Percentiles rank a stretch among this genome's conserved stretches.
Evolutionary conservation across 192 early-diverging fungal species (phyloP).

Genomic region (Coemansia sp.): DNA sequence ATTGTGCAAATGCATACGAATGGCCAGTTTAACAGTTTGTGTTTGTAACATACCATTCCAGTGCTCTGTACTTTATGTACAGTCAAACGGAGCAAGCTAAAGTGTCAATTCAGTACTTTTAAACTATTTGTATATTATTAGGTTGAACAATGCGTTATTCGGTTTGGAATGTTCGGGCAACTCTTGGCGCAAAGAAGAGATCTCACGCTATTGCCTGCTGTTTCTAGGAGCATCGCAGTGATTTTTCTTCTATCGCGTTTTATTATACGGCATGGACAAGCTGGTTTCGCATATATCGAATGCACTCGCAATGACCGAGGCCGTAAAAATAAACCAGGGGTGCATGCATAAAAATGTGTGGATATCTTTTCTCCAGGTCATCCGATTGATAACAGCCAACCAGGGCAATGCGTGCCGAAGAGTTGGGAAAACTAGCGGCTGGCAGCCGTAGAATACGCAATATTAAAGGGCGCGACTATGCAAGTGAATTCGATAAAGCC

Average conservation of each 20-base stretch:
- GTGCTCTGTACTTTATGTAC: too few relatives aligned
- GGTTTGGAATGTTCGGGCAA: neutral
- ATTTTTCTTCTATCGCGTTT: neutral
- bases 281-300: neutral
- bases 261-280: neutral
- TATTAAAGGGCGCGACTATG: neutral
- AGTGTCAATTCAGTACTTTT: too few relatives aligned
- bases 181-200: neutral
- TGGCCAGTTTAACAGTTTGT: too few relatives aligned
- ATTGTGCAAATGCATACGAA: too few relatives aligned
- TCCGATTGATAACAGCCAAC: neutral
- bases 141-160: neutral
- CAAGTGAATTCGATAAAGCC: neutral
- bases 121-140: neutral
- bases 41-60: too few relatives aligned
- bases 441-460: neutral
- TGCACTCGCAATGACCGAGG: neutral
- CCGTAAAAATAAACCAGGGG: neutral
- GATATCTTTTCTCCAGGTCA: too few relatives aligned
- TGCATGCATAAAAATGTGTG: neutral
- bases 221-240: too few relatives aligned
- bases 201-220: neutral
- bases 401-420: neutral
- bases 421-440: neutral
- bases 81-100: too few relatives aligned